Evolutionary conservation across 208 protist species (phyloP).

Genomic region (Trypanosoma grayi): DNA sequence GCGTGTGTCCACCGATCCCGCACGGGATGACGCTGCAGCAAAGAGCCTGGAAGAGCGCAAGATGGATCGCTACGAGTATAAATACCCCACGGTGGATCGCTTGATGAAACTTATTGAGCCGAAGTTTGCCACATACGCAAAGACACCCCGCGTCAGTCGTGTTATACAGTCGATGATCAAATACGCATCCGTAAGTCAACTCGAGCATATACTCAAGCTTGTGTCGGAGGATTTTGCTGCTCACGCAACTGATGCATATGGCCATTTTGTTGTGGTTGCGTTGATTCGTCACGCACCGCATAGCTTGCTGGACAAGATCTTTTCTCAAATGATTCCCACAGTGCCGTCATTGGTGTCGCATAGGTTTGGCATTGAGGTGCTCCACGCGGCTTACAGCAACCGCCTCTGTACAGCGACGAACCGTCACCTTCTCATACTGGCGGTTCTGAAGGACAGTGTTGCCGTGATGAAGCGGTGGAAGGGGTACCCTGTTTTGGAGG

Average conservation of each 20-base stretch:
- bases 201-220: conserved; percentile 54
- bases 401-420: conserved; percentile 68
- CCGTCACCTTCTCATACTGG: conserved; percentile 68
- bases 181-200: conserved; percentile 71
- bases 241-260: conserved; percentile 80
- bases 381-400: conserved; percentile 82
- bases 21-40: conserved; percentile 19
- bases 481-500: conserved; percentile 79
- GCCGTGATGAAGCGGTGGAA: conserved; percentile 85
- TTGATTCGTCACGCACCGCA: conserved; percentile 83
- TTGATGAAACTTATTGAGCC: conserved; percentile 77
- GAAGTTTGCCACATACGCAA: conserved; percentile 59
- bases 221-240: conserved; percentile 54
- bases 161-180: conserved; percentile 92
- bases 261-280: conserved; percentile 76
- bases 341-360: conserved; percentile 81
- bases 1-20: conserved; percentile 35
- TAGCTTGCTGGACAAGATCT: conserved; percentile 61
- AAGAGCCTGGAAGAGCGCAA: conserved; percentile 35
- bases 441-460: conserved; percentile 84
- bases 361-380: conserved; percentile 81
- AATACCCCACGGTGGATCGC: conserved; percentile 86
- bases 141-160: conserved; percentile 78
- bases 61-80: conserved; percentile 73
- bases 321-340: conserved; percentile 53